A percentile compares a stretch with the other conserved stretches of the same genome.
Evolutionary conservation across 441 rosid species (phyloP).

Genomic region (Populus trichocarpa): DNA sequence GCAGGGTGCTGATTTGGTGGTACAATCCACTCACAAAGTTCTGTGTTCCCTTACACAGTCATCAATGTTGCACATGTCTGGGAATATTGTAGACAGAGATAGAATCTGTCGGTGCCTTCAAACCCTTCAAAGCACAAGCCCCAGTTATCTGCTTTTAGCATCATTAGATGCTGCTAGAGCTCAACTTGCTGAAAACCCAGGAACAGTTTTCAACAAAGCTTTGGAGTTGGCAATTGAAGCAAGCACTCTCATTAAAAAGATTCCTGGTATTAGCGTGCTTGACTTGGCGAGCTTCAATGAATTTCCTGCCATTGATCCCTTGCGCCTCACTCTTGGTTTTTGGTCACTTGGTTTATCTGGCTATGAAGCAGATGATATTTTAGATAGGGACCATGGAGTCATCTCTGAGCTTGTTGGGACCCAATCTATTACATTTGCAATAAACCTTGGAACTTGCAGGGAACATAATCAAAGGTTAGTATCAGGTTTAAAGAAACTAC

Average conservation of each 20-base stretch:
- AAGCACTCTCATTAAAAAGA: slow-evolving; percentile 23
- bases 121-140: slow-evolving; percentile 59
- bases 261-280: slow-evolving; percentile 38
- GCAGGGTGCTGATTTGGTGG: slow-evolving; percentile 55
- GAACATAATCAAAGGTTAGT: slow-evolving; percentile 40
- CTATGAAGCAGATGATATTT: slow-evolving; percentile 48
- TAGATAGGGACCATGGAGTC: slow-evolving; percentile 34
- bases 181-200: slow-evolving; percentile 46
- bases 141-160: slow-evolving; percentile 59
- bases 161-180: slow-evolving; percentile 68
- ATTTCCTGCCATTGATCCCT: slow-evolving; percentile 42
- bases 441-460: slow-evolving; percentile 47
- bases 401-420: slow-evolving; percentile 50
- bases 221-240: slow-evolving; percentile 38
- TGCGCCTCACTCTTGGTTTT: slow-evolving; percentile 53
- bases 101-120: slow-evolving; percentile 51
- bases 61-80: slow-evolving; percentile 59
- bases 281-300: slow-evolving; percentile 25
- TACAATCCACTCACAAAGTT: slow-evolving; percentile 67
- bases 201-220: slow-evolving; percentile 31
- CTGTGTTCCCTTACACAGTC: slow-evolving; percentile 60
- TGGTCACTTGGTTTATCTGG: slow-evolving; percentile 54
- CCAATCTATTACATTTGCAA: slow-evolving; percentile 35
- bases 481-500: slow-evolving; percentile 35
- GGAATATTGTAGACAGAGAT: slow-evolving; percentile 42